Evolutionary conservation across 2,329 filamentous ascomycete species (phyloP), one percentile per base, ranked within the genome.

Genomic region (Cryphonectria radicalis): DNA sequence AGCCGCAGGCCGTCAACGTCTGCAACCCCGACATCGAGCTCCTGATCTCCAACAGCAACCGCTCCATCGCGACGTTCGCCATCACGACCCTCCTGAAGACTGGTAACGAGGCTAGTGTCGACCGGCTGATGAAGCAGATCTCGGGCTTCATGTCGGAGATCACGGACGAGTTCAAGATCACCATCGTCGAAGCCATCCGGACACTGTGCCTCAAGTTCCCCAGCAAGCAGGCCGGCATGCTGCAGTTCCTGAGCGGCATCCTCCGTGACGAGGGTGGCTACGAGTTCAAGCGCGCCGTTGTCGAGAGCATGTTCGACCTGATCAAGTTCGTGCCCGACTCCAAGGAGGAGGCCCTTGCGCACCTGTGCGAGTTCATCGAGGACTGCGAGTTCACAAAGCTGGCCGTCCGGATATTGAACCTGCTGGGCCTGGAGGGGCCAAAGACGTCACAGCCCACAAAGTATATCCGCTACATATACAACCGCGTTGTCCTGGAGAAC

Each of bases 401-500:
- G 74, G 95, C 96, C 42, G 95, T 99, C 64, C 92, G 96, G 72
- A 97, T 99, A 76, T 85, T 99, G 69, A 95, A 99, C 82, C 89
- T 99, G 28, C 91, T 99, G 60, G 96, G 96, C 77, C 88, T 95
- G 40, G 96, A 99, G 84, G 96, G 96, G 0, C 96, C 96, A 74
- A 97, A 96, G 84, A 98, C 95, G 3, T 91, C 93, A 22, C 93
- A 98, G 77, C 96, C 96, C 0, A 98, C 96, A 70, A 98, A 99
- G 87, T 99, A 98, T 81, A 97, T 99, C 77, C 93, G 96, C 71
- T 99, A 98, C 82, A 99, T 99, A 79, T 99, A 99, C 86, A 99
- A 99, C 85, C 90, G 96, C 72, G 95, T 99, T 32, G 96, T 99
- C 22, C 85, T 99, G 67, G 96, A 99, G 83, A 99, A 99, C 79